phyloP scores from a whole-genome alignment of 179 eudicot species.

The Carnegiea gigantea region DNA sequence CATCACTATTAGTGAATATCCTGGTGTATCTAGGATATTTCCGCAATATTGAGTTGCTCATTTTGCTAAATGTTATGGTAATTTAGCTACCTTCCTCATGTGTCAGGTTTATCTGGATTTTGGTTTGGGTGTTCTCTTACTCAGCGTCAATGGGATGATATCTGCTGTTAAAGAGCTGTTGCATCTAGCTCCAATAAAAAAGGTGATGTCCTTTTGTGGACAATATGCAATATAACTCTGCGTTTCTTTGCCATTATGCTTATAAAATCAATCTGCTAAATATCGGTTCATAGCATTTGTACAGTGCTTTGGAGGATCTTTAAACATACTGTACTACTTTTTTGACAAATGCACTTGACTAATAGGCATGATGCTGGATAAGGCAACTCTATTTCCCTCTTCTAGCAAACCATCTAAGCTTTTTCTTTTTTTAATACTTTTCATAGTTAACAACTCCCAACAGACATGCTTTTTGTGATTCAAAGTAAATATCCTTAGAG shows the following conservation, averaged over 20 bases:
- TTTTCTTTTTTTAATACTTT: no score
- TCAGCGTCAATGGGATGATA: constrained; percentile 86
- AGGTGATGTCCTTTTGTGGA: constrained; percentile 46
- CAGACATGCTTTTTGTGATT: no score
- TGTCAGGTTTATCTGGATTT: constrained; percentile 86
- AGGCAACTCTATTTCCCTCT: no score
- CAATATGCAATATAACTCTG: background rate
- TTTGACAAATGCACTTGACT: background rate
- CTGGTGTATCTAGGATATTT: background rate
- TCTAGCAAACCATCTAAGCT: no score
- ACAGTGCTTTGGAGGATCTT: background rate
- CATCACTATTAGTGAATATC: background rate
- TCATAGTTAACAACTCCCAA: no score
- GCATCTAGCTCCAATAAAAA: constrained; percentile 88
- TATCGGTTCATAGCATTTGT: background rate
- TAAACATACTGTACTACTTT: background rate
- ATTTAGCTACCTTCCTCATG: constrained; percentile 17
- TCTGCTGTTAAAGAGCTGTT: constrained; percentile 83
- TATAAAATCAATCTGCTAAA: background rate
- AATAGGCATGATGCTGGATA: background rate
- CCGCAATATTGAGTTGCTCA: background rate
- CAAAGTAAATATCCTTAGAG: no score
- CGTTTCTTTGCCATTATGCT: background rate
- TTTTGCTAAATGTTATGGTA: background rate
- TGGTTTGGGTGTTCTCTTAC: constrained; percentile 83